A percentile compares a stretch with the other conserved stretches of the same genome.
Evolutionary conservation across 129 eudicot genomes (phyloP).

Genomic region (Lonicera japonica): DNA sequence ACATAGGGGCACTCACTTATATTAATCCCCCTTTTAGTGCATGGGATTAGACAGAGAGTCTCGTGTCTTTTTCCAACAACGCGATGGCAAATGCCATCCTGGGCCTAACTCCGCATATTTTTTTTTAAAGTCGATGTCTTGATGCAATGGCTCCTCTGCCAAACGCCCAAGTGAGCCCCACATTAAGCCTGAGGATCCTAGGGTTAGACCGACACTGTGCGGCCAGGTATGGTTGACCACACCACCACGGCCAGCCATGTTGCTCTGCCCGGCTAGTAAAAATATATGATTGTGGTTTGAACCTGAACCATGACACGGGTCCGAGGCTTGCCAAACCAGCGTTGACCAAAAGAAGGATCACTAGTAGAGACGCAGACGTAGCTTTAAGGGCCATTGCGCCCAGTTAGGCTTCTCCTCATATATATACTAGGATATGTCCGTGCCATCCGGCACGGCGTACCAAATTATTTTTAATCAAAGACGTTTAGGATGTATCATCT

Average conservation of each 20-base stretch:
- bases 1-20: constrained; percentile 55
- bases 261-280: constrained; percentile 60
- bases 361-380: neutral
- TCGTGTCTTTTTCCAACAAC: constrained; percentile 27
- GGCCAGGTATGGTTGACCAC: constrained; percentile 44
- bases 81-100: constrained; percentile 52
- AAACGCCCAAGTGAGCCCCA: constrained; percentile 40
- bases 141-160: constrained; percentile 49
- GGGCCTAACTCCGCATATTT: constrained; percentile 50
- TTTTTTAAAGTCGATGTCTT: constrained; percentile 35
- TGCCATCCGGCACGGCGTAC: too few species aligned
- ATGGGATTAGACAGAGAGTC: constrained; percentile 53
- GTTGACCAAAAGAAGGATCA: constrained; percentile 4
- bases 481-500: too few species aligned
- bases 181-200: constrained; percentile 41
- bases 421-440: too few species aligned
- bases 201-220: constrained; percentile 29
- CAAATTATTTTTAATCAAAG: too few species aligned
- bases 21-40: constrained; percentile 60
- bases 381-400: too few species aligned
- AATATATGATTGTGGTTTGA: constrained; percentile 25
- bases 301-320: neutral
- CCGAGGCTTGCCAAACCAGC: constrained; percentile 6
- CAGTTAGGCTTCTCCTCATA: too few species aligned
- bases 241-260: constrained; percentile 74